Evolutionary conservation across 257 asterid genomes (phyloP), one percentile per base, ranked within the genome.

Genomic region (Przewalskia tangutica): DNA sequence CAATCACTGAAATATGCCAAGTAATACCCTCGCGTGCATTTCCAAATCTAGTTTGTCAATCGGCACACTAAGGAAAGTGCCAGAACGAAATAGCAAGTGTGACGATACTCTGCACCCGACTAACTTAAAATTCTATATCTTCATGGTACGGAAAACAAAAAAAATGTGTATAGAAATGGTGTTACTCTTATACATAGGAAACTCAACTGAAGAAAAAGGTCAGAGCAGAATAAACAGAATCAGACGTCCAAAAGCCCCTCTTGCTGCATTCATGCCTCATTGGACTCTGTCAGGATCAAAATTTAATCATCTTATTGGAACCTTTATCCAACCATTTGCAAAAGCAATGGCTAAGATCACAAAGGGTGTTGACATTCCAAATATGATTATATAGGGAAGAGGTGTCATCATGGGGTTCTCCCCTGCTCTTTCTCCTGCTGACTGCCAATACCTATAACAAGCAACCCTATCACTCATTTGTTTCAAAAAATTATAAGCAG

Each of bases 341-440:
- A 95, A 95, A 82, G 94, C 98, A 89, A 93, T 84, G 84, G 98
- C 98, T 77, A 93, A 89, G 82, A 93, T 93, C 50, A 95, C 90
- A 84, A 95, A 93, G 48, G 99, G 99, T 5, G 98, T 94, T 7
- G 99, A 92, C 98, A 95, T 93, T 44, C 99, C 99, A 86, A 92
- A 94, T 76, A 95, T 91, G 86, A 94, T 92, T 23, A 95, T 95
- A 58, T 94, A 94, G 80, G 98, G 99, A 59, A 95, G 94, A 6
- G 99, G 97, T 4, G 99, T 95, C 88, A 82, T 92, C 98, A 95
- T 95, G 2, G 97, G 99, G 85, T 95, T 95, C 87, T 94, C 97
- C 18, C 99, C 99, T 90, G 83, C 89, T 86, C 97, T 90, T 88
- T 95, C 98, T 8, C 98, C 98, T 51, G 97, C 98, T 60, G 97